Percentiles rank a stretch among this genome's conserved stretches.
These are phyloP conservation scores for Saccharomycopsis oosterbeekiorum DNA, from an alignment of 805 yeast genomes.

Conservation along the genomic window DNA sequence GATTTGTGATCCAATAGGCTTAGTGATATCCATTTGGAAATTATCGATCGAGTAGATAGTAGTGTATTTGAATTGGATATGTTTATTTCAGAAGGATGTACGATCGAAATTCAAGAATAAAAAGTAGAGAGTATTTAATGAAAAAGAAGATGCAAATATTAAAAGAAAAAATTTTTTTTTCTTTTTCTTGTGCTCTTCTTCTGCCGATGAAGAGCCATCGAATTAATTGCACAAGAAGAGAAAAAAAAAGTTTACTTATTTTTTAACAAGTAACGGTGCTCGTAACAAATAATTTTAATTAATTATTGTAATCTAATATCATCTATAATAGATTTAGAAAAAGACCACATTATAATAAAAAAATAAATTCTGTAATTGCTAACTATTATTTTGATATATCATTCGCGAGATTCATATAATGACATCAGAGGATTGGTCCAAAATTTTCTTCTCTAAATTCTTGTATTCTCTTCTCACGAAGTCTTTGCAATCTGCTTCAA, in stretches of 20 bases:
- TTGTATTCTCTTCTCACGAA: not conserved
- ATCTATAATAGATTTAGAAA: no score
- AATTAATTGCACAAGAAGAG: not conserved
- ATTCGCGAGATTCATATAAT: no score
- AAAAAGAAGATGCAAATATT: not conserved
- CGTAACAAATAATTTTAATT: not conserved
- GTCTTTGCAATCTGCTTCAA: not conserved
- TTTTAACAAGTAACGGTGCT: not conserved
- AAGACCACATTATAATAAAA: no score
- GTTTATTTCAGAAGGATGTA: not conserved
- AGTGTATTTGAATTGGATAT: no score
- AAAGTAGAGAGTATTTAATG: not conserved
- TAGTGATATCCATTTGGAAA: constrained; percentile 77
- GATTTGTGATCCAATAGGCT: constrained; percentile 93
- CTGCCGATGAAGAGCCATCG: not conserved
- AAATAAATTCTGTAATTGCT: no score
- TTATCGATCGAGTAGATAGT: not conserved
- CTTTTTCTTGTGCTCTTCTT: not conserved
- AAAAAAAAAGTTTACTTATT: not conserved
- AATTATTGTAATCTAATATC: no score
- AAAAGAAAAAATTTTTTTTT: not conserved
- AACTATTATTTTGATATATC: no score
- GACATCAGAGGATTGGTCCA: no score
- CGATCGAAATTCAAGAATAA: not conserved
- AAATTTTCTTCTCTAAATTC: no score